Percentiles rank a stretch among this genome's conserved stretches.
Evolutionary conservation across 1,284 basidiomycete species (phyloP).

Genomic region (Irpex rosettiformis): DNA sequence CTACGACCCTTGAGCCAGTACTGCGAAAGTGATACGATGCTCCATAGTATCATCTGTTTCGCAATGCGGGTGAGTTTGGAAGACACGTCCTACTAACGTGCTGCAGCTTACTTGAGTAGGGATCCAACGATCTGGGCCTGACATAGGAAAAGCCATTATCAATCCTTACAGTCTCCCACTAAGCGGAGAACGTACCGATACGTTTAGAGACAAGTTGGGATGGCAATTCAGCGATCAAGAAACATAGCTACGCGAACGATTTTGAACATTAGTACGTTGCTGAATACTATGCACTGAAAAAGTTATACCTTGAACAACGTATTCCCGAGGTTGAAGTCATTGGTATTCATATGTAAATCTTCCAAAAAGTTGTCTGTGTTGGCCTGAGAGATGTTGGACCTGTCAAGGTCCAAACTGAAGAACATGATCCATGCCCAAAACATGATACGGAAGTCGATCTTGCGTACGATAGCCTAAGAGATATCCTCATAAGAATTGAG

Average conservation of each 20-base stretch:
- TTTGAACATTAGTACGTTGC: too few relatives aligned
- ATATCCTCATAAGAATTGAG: background rate
- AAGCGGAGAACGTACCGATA: conserved; percentile 36
- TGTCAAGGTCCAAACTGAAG: conserved; percentile 52
- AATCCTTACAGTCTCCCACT: background rate
- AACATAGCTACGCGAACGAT: conserved; percentile 55
- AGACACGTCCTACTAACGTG: background rate
- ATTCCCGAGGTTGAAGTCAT: conserved; percentile 69
- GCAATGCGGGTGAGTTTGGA: conserved; percentile 1
- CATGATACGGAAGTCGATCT: conserved; percentile 62
- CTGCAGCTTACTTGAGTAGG: conserved; percentile 46
- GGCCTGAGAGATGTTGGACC: conserved; percentile 56
- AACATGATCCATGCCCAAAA: conserved; percentile 66
- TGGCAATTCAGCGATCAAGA: conserved; percentile 62
- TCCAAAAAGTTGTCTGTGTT: conserved; percentile 67
- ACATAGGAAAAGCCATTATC: background rate
- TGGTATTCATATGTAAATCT: conserved; percentile 57
- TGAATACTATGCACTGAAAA: too few relatives aligned
- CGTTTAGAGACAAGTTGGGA: conserved; percentile 71
- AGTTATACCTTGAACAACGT: conserved; percentile 30
- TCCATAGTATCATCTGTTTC: conserved; percentile 49
- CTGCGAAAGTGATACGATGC: conserved; percentile 54
- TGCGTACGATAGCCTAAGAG: conserved; percentile 49
- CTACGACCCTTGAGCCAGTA: conserved; percentile 58
- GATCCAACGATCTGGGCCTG: conserved; percentile 62